Evolutionary conservation across 2,329 filamentous ascomycete genomes (phyloP).

Genomic region (Pseudopithomyces chartarum): DNA sequence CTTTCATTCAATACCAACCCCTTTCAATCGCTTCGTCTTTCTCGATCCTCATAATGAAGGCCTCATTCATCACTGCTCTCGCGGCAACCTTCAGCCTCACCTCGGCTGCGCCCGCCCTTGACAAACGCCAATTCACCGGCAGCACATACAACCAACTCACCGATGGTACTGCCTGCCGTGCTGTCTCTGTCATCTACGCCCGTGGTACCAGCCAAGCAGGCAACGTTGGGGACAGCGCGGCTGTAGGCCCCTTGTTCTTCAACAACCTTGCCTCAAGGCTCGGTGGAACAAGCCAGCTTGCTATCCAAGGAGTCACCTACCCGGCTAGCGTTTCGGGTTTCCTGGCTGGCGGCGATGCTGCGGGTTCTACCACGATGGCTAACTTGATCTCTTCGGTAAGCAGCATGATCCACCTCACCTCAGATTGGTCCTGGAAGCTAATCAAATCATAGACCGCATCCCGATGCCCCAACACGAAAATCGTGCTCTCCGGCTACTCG

Average conservation of each 20-base stretch:
- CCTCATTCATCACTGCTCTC: background rate
- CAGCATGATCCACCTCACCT: background rate
- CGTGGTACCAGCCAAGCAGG: conserved; percentile 58
- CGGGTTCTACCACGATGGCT: conserved; percentile 49
- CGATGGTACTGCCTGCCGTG: background rate
- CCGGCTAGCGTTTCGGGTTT: conserved; percentile 49
- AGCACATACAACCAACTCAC: conserved; percentile 1
- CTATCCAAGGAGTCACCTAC: conserved; percentile 60
- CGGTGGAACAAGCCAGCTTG: conserved; percentile 46
- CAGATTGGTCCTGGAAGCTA: background rate
- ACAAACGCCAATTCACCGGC: background rate
- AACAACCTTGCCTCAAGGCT: conserved; percentile 46
- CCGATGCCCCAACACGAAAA: conserved; percentile 35
- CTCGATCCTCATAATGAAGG: background rate
- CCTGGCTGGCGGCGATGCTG: conserved; percentile 48
- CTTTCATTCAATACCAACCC: background rate
- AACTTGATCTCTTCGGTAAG: conserved; percentile 19
- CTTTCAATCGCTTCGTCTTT: background rate
- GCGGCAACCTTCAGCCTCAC: background rate
- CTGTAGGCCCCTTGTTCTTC: conserved; percentile 52
- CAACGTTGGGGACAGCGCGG: conserved; percentile 54
- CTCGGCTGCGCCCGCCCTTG: background rate
- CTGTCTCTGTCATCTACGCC: conserved; percentile 50
- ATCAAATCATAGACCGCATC: conserved; percentile 17
- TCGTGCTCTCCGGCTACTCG: conserved; percentile 37